A percentile compares a stretch with the other conserved stretches of the same genome.
Conservation (phyloP, 129 eudicot species). For the Flaveria ramosissima region DNA sequence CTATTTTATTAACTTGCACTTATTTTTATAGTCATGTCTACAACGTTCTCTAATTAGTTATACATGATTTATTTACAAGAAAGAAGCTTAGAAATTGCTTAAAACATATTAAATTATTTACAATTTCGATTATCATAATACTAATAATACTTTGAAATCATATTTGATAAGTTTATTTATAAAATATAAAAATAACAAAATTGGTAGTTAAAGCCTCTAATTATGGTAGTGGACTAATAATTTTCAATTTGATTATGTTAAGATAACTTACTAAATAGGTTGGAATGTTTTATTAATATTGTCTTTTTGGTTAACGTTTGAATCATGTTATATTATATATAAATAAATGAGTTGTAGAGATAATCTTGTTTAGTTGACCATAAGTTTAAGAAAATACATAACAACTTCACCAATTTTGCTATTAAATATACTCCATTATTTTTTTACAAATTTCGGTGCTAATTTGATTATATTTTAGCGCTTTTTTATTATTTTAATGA, state of each 20-base stretch:
- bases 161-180: background rate
- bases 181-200: background rate
- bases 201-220: background rate
- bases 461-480: background rate
- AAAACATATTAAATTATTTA: background rate
- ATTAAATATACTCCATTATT: background rate
- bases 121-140: background rate
- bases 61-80: no score
- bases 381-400: slow-evolving; percentile 12
- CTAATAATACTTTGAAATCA: background rate
- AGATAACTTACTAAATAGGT: slow-evolving; percentile 10
- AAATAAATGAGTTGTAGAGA: slow-evolving; percentile 20
- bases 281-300: slow-evolving; percentile 14
- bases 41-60: no score
- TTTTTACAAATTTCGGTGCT: background rate
- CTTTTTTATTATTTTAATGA: background rate
- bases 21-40: no score
- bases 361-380: slow-evolving; percentile 25
- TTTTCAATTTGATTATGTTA: background rate
- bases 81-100: no score
- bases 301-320: slow-evolving; percentile 8
- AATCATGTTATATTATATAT: background rate
- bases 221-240: slow-evolving; percentile 13
- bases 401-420: slow-evolving; percentile 6
- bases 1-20: no score